phyloP scores from a whole-genome alignment of 495 filamentous ascomycete species.

The Hyphodiscus hymeniophilus region DNA sequence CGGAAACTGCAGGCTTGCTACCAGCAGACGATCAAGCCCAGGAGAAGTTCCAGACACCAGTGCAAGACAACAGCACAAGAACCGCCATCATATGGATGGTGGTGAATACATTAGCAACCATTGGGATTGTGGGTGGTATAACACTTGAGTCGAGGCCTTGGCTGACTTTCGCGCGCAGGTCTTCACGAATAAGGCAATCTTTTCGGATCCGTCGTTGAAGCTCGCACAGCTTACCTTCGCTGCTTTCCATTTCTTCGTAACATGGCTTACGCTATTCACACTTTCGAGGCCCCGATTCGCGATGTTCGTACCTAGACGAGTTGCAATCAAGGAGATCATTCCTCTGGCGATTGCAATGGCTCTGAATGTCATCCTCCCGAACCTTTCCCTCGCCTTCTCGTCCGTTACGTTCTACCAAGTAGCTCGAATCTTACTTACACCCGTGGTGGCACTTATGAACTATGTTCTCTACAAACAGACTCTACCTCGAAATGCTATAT shows the following conservation, averaged over 20 bases:
- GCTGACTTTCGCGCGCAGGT: slow-evolving; percentile 37
- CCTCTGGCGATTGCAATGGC: slow-evolving; percentile 60
- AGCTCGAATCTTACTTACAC: slow-evolving; percentile 62
- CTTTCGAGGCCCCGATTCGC: slow-evolving; percentile 53
- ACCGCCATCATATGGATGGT: slow-evolving; percentile 43
- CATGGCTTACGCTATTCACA: slow-evolving; percentile 53
- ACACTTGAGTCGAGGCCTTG: neutral
- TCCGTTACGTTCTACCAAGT: slow-evolving; percentile 71
- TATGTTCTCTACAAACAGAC: slow-evolving; percentile 52
- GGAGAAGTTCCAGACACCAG: neutral
- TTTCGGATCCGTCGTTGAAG: slow-evolving; percentile 56
- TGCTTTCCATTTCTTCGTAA: slow-evolving; percentile 66
- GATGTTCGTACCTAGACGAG: slow-evolving; percentile 51
- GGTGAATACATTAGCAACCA: slow-evolving; percentile 52
- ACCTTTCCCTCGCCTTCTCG: slow-evolving; percentile 62
- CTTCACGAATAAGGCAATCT: slow-evolving; percentile 71
- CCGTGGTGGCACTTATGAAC: slow-evolving; percentile 59
- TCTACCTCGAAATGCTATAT: slow-evolving; percentile 45
- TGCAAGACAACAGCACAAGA: slow-evolving; percentile 13
- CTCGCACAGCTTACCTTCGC: slow-evolving; percentile 63
- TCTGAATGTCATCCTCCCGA: slow-evolving; percentile 67
- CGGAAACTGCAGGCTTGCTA: slow-evolving; percentile 17
- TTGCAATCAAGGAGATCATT: slow-evolving; percentile 48
- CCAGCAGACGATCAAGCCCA: slow-evolving; percentile 12
- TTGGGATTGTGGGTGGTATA: slow-evolving; percentile 44